Evolutionary conservation across 2,329 filamentous ascomycete genomes (phyloP).

Genomic region (Exophiala lecanii-corni): DNA sequence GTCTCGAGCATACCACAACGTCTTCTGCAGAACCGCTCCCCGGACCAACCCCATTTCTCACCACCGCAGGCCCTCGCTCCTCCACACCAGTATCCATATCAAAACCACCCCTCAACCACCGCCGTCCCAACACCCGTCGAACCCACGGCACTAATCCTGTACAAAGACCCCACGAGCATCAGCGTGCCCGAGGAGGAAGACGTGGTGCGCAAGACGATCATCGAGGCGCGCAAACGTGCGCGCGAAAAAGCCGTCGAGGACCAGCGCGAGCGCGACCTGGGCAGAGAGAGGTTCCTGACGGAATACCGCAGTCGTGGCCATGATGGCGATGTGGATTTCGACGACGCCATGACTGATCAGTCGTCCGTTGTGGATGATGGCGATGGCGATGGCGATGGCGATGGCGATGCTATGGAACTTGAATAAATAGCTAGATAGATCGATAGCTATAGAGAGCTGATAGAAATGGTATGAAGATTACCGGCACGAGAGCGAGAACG

Average conservation of each 20-base stretch:
- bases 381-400: conserved; percentile 7
- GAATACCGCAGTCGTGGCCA: not conserved
- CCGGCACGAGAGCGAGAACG: no score
- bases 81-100: conserved; percentile 28
- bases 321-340: conserved; percentile 2
- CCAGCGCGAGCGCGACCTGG: conserved; percentile 11
- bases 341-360: conserved; percentile 16
- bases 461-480: no score
- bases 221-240: conserved; percentile 68
- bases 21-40: conserved; percentile 44
- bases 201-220: conserved; percentile 74
- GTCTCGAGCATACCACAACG: conserved; percentile 66
- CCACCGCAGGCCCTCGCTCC: not conserved
- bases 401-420: conserved; percentile 30
- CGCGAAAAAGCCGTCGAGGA: conserved; percentile 45
- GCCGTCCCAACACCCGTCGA: conserved; percentile 39
- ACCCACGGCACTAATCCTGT: conserved; percentile 69
- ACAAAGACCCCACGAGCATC: conserved; percentile 71
- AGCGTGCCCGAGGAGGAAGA: conserved; percentile 70
- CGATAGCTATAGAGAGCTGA: no score
- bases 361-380: conserved; percentile 1
- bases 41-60: not conserved
- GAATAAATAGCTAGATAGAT: no score
- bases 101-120: not conserved
- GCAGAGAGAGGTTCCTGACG: not conserved